Conservation (phyloP, 208 protist genomes). For the Acanthamoeba castellanii region DNA sequence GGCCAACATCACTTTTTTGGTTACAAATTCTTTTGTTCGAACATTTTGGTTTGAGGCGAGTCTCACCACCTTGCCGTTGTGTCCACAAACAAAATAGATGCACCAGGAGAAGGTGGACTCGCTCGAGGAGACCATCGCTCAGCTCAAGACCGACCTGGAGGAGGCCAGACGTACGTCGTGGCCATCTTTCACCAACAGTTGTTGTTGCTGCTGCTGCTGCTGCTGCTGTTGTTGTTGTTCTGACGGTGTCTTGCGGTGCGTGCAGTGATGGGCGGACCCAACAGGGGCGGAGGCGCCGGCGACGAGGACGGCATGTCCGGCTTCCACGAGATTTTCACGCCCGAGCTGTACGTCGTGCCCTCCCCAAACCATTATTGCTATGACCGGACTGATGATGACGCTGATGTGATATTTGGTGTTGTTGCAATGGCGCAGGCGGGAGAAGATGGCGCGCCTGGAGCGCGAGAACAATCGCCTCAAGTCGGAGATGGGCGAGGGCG, state of each 20-base stretch:
- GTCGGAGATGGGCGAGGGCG: background rate
- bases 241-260: background rate
- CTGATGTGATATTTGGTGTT: background rate
- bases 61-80: too few relatives aligned
- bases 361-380: background rate
- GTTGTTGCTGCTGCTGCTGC: background rate
- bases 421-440: background rate
- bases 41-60: too few relatives aligned
- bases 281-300: background rate
- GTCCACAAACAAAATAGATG: background rate
- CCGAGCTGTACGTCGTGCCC: constrained; percentile 39
- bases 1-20: too few relatives aligned
- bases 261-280: background rate
- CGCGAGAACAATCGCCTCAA: constrained; percentile 47
- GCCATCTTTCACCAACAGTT: background rate
- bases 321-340: constrained; percentile 62
- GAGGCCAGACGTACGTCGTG: background rate
- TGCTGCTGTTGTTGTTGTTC: too few relatives aligned
- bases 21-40: too few relatives aligned
- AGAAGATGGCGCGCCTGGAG: constrained; percentile 65
- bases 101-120: background rate
- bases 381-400: background rate
- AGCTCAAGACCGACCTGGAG: constrained; percentile 17
- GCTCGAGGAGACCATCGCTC: background rate
- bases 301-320: background rate